A percentile compares a stretch with the other conserved stretches of the same genome.
These are phyloP conservation scores for Arabidopsis suecica DNA, from an alignment of 345 rosid genomes.

Conservation along the genomic window DNA sequence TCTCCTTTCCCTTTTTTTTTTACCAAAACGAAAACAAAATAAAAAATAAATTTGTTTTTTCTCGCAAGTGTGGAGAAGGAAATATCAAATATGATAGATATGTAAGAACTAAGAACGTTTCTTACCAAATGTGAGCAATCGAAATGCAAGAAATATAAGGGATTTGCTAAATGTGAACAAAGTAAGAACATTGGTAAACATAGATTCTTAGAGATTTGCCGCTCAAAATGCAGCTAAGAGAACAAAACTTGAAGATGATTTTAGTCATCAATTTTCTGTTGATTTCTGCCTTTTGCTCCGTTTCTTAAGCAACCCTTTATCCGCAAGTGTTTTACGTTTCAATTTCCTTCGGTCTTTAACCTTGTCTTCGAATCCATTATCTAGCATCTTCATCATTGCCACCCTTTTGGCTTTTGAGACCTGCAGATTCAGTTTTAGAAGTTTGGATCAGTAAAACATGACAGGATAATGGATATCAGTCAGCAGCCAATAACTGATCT, in stretches of 20 bases:
- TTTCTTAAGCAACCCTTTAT: slow-evolving; percentile 68
- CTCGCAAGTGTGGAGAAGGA: slow-evolving; percentile 7
- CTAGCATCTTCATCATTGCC: slow-evolving; percentile 86
- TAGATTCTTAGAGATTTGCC: slow-evolving; percentile 15
- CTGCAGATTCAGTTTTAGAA: slow-evolving; percentile 49
- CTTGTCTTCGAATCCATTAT: slow-evolving; percentile 88
- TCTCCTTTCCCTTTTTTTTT: slow-evolving; percentile 41
- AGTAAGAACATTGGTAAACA: slow-evolving; percentile 17
- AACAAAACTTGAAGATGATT: slow-evolving; percentile 38
- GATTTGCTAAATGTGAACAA: not conserved
- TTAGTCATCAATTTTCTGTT: slow-evolving; percentile 40
- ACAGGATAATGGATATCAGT: not conserved
- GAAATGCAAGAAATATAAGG: not conserved
- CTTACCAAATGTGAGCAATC: slow-evolving; percentile 12
- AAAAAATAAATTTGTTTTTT: slow-evolving; percentile 33
- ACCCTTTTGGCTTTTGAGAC: slow-evolving; percentile 88
- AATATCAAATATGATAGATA: not conserved
- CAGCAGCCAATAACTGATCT: not conserved
- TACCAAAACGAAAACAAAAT: slow-evolving; percentile 23
- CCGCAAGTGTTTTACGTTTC: slow-evolving; percentile 63
- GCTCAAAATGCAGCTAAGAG: slow-evolving; percentile 20
- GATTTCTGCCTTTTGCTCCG: slow-evolving; percentile 41
- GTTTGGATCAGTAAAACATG: slow-evolving; percentile 11
- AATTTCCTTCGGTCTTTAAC: slow-evolving; percentile 69
- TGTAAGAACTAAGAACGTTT: not conserved